phyloP scores from a whole-genome alignment of 805 yeast genomes.

The Teunomyces barrocoloradensis region DNA sequence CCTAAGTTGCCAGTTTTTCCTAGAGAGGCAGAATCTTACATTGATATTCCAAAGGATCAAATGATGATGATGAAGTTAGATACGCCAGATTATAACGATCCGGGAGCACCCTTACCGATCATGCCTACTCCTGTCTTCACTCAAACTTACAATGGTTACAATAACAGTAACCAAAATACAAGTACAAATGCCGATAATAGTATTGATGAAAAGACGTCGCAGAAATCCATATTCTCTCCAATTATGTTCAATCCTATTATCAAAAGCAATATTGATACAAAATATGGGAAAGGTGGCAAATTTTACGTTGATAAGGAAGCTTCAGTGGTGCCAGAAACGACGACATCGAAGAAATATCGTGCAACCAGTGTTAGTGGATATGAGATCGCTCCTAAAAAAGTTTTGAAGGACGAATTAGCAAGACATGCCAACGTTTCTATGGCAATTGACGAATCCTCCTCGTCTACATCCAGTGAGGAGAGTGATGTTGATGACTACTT shows the following conservation, averaged over 20 bases:
- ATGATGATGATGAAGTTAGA: constrained; percentile 46
- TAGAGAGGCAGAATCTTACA: constrained; percentile 11
- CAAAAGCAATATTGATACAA: constrained; percentile 73
- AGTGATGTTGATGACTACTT: constrained; percentile 39
- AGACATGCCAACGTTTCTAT: constrained; percentile 6
- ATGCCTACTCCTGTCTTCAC: constrained; percentile 49
- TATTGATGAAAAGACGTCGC: constrained; percentile 1
- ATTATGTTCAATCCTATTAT: constrained; percentile 78
- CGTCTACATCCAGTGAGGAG: constrained; percentile 19
- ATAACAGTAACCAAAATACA: constrained; percentile 6
- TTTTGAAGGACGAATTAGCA: background rate
- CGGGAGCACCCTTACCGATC: constrained; percentile 78
- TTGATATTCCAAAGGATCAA: constrained; percentile 58
- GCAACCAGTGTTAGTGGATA: constrained; percentile 33
- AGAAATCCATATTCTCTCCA: constrained; percentile 75
- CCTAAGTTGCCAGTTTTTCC: background rate
- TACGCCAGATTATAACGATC: constrained; percentile 65
- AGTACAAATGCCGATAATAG: background rate
- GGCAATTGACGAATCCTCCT: background rate
- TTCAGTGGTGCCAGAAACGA: constrained; percentile 18
- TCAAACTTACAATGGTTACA: constrained; percentile 12
- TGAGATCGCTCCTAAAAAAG: constrained; percentile 9
- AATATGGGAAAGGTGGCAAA: constrained; percentile 87
- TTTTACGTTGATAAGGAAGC: constrained; percentile 59
- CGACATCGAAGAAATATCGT: constrained; percentile 19